Base-by-base conservation (phyloP, 768 basidiomycete species). In the Psilocybe azurescens region DNA sequence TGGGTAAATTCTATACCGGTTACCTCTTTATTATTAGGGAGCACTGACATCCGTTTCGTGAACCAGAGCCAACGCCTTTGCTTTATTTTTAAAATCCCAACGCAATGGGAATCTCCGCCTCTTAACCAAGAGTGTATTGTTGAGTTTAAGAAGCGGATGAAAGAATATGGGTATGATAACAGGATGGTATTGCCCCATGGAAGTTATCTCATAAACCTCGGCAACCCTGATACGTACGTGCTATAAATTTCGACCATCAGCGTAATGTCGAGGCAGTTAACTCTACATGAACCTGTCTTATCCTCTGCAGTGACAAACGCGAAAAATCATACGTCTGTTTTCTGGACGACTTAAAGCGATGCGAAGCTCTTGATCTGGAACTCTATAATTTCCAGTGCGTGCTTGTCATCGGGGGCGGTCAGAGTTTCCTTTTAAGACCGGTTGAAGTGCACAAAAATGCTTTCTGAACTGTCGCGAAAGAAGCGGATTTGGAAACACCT, bases 331-430 rank as follows among this genome's bases (percentile, higher is more conserved):
- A 87, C 62, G 79, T 83, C 18, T 95, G 93, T 70, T 95, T 96
- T 72, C 66, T 94, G 7, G 94, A 95, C 59, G 94, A 96, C 60
- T 75, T 95, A 28, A 81, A 82, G 69, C 79, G 94, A 53, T 94
- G 93, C 67, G 90, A 94, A 67, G 81, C 81, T 61, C 83, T 96
- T 16, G 93, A 89, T 0, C 78, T 95, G 18, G 75, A 79, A 57
- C 72, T 89, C 5, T 95, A 92, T 73, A 95, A 95, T 70, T 93
- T 95, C 72, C 94, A 95, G 94, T 94, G 59, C 44, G 91, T 81
- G n/a, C 36, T 46, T 29, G 29, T 24, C 16, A 24, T 53, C 20
- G 32, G 3, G 5, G 0, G 3, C 38, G 38, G 14, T 14, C 38
- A 9, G 38, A 14, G 38, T 8, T 14, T 24, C 14, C 58, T 33